These are phyloP conservation scores for Lodderomyces jiufengensis DNA, from an alignment of 1,139 yeast species.

Conservation along the genomic window DNA sequence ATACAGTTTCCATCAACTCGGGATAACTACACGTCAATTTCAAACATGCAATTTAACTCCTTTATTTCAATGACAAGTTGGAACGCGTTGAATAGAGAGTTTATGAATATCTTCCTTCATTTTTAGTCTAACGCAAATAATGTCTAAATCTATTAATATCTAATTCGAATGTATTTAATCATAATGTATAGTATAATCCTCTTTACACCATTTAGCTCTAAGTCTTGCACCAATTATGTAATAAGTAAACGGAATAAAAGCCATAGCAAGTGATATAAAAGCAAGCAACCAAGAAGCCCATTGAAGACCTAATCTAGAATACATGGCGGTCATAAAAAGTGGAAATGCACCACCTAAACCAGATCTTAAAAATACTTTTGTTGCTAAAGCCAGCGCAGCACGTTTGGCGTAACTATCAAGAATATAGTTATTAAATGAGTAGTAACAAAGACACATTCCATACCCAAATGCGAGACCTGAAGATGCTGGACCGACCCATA, in stretches of 20 bases:
- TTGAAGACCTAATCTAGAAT: conserved; percentile 63
- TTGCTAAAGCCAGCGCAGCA: conserved; percentile 90
- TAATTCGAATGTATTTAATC: too few species aligned
- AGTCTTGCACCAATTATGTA: conserved; percentile 64
- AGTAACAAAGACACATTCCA: conserved; percentile 88
- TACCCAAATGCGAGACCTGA: conserved; percentile 86
- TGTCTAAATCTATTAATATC: too few species aligned
- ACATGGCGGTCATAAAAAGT: conserved; percentile 80
- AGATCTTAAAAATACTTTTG: conserved; percentile 83
- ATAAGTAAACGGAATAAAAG: conserved; percentile 75
- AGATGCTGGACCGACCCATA: conserved; percentile 95
- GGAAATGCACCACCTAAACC: conserved; percentile 93
- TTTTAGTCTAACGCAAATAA: too few species aligned
- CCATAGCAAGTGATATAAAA: conserved; percentile 79
- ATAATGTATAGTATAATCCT: conserved; percentile 45
- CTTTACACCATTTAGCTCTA: conserved; percentile 64
- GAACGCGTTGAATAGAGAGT: too few species aligned
- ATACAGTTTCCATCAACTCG: too few species aligned
- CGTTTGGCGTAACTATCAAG: conserved; percentile 82
- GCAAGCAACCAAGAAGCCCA: conserved; percentile 88
- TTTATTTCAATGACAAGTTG: too few species aligned
- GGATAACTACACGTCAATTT: too few species aligned
- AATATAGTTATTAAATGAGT: conserved; percentile 83
- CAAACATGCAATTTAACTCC: too few species aligned
- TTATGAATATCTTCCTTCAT: too few species aligned